Conservation (phyloP, 2,329 filamentous ascomycete genomes). For the Onygenales sp. region DNA sequence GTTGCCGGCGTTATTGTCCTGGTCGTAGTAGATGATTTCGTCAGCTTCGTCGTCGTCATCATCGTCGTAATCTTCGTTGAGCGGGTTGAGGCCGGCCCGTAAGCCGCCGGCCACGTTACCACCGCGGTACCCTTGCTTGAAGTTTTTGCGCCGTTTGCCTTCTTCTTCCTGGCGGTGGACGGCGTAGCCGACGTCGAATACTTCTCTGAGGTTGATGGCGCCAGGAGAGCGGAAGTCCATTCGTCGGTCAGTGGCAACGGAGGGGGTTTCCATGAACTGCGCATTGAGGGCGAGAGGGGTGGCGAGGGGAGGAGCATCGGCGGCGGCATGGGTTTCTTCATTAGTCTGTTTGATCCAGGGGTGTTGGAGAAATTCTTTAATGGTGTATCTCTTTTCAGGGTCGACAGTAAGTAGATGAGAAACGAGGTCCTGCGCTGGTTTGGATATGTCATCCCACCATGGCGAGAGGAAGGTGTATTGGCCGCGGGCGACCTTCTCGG, state of each 20-base stretch:
- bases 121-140: slow-evolving; percentile 59
- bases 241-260: slow-evolving; percentile 49
- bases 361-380: slow-evolving; percentile 84
- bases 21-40: slow-evolving; percentile 41
- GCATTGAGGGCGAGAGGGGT: slow-evolving; percentile 51
- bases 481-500: slow-evolving; percentile 92
- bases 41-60: slow-evolving; percentile 54
- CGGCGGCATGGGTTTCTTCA: slow-evolving; percentile 57
- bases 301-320: slow-evolving; percentile 62
- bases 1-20: slow-evolving; percentile 23
- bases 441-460: slow-evolving; percentile 99
- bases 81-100: slow-evolving; percentile 50
- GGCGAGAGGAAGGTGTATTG: slow-evolving; percentile 97
- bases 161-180: slow-evolving; percentile 96
- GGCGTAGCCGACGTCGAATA: slow-evolving; percentile 97
- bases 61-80: slow-evolving; percentile 55
- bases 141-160: slow-evolving; percentile 78
- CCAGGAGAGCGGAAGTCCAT: slow-evolving; percentile 93
- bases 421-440: slow-evolving; percentile 86
- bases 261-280: slow-evolving; percentile 48
- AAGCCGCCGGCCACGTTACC: slow-evolving; percentile 48
- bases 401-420: slow-evolving; percentile 90
- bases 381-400: slow-evolving; percentile 88
- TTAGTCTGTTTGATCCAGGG: slow-evolving; percentile 77
- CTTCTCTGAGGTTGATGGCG: slow-evolving; percentile 88